Evolutionary conservation across 345 rosid genomes (phyloP).

Genomic region (Tarenaya hassleriana): DNA sequence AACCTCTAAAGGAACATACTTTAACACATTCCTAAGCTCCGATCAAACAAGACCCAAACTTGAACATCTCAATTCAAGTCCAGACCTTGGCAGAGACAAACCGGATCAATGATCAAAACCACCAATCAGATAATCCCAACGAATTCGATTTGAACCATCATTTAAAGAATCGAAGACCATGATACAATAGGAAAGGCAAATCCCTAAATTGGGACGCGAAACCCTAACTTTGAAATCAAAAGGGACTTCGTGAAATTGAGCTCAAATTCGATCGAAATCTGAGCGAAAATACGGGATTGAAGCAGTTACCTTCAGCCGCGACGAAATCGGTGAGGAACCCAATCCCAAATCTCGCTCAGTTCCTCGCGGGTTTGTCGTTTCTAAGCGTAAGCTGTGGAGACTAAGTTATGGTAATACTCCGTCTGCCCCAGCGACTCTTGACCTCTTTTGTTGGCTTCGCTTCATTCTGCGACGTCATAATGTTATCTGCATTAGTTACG

Average conservation of each 20-base stretch:
- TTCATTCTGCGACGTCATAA: too few species aligned
- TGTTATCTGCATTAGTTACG: too few species aligned
- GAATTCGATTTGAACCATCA: constrained; percentile 14
- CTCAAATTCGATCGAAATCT: constrained; percentile 10
- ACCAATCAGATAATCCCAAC: constrained; percentile 1
- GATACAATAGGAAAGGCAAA: constrained; percentile 15
- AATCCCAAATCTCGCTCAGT: constrained; percentile 23
- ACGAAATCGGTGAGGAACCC: constrained; percentile 21
- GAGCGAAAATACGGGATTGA: constrained; percentile 4
- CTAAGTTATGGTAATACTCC: constrained; percentile 28
- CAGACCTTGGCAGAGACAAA: not conserved
- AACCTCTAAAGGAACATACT: constrained; percentile 1
- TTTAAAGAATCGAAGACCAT: constrained; percentile 3
- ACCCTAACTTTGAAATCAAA: constrained; percentile 29
- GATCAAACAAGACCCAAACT: constrained; percentile 11
- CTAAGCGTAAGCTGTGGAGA: constrained; percentile 19
- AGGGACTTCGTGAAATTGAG: constrained; percentile 17
- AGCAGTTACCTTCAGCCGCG: constrained; percentile 24
- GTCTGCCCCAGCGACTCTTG: constrained; percentile 9
- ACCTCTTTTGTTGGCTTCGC: not conserved
- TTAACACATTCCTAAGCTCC: constrained; percentile 22
- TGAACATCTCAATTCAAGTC: constrained; percentile 16
- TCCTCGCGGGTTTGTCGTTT: constrained; percentile 22
- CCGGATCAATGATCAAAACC: not conserved
- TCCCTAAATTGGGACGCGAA: constrained; percentile 18